Evolutionary conservation across 192 early-diverging fungal species (phyloP), one percentile per base, ranked within the genome.

Genomic region (Coemansia sp.): DNA sequence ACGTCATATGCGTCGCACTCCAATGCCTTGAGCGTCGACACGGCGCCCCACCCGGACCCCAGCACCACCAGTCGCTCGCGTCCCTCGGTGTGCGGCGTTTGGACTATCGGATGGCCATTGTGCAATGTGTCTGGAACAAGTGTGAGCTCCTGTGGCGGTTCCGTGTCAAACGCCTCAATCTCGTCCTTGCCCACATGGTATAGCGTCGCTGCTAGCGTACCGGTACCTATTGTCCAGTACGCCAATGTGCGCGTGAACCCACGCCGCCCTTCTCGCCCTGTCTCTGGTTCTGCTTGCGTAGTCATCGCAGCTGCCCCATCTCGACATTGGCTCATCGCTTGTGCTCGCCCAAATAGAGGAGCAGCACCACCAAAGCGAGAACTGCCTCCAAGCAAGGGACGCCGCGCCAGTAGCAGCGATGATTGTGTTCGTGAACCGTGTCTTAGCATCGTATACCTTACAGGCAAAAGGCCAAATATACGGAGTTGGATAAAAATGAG

Each of bases 1-100:
- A 94, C 92, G 69, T 94, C 91, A 75, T 90, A 94, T 53, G 90
- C 79, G 44, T 86, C 87, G 2, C 88, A 87, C 70, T 90, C 89
- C 39, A 94, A 69, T 14, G 84, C 85, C 70, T 92, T 90, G 60
- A 94, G 80, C 59, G 91, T 70, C 3, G 92, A 72, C 24, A 79
- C 77, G 1, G 82, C 73, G 19, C 82, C 82, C 82, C 82, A 84
- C 19, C 82, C 82, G 2, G 82, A 74, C 35, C 82, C 82, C 44
- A 84, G 72, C n/a, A 84, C 62, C 35, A 84, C 82, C 62, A 84
- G 69, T 19, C 75, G 74, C 74, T 82, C 74, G 53, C 78, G 73
- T 36, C 64, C 73, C 29, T 31, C 46, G 0, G 45, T 42, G 29
- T 33, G 29, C 50, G 56, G 59, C 21, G 68, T 59, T 24, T 77